phyloP scores from a whole-genome alignment of 2,329 filamentous ascomycete species.

The Talaromyces sp. region DNA sequence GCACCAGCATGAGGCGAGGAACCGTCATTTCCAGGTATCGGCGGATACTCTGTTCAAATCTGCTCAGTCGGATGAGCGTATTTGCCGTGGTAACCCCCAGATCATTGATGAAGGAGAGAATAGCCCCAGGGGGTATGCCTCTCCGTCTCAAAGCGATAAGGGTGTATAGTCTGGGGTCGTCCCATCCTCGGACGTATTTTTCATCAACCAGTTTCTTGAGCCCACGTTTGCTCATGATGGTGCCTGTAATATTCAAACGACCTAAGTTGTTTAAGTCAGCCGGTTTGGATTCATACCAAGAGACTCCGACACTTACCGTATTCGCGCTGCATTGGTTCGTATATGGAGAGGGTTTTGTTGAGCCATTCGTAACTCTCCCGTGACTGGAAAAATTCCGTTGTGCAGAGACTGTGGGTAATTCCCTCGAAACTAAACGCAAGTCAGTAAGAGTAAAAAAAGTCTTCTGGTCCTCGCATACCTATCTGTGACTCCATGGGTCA shows the following conservation, averaged over 20 bases:
- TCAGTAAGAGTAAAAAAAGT: conserved; percentile 40
- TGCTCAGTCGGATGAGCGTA: conserved; percentile 70
- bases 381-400: conserved; percentile 82
- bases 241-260: conserved; percentile 73
- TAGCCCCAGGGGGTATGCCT: conserved; percentile 80
- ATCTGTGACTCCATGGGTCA: conserved; percentile 85
- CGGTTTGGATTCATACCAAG: neutral
- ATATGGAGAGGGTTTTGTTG: conserved; percentile 38
- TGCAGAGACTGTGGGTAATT: conserved; percentile 89
- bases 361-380: conserved; percentile 88
- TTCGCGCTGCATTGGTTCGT: conserved; percentile 92
- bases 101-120: conserved; percentile 85
- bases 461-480: conserved; percentile 35
- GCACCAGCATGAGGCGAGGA: conserved; percentile 79
- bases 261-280: neutral
- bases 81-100: conserved; percentile 81
- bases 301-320: conserved; percentile 45
- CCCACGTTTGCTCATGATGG: conserved; percentile 79
- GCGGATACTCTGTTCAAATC: conserved; percentile 79
- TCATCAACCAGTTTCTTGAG: conserved; percentile 73
- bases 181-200: conserved; percentile 75
- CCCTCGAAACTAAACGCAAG: conserved; percentile 82
- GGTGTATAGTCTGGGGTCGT: conserved; percentile 86
- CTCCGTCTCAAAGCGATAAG: conserved; percentile 76
- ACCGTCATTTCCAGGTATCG: conserved; percentile 84